Evolutionary conservation across 441 rosid species (phyloP).

Genomic region (Gossypium laxum): DNA sequence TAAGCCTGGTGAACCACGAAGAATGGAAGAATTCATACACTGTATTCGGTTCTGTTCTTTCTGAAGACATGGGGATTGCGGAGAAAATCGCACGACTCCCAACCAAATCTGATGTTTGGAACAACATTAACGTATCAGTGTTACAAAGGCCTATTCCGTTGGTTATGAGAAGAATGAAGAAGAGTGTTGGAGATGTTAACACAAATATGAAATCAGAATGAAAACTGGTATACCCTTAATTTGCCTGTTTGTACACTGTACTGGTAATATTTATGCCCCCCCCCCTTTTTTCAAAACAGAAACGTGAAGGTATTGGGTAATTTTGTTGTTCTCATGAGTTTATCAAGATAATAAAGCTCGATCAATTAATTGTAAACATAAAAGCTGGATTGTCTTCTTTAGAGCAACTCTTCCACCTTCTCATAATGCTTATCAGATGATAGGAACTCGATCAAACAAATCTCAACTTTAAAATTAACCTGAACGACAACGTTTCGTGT

Average conservation of each 20-base stretch:
- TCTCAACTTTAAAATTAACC: not conserved
- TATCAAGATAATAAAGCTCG: not conserved
- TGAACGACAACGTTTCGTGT: not conserved
- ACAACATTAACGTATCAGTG: constrained; percentile 57
- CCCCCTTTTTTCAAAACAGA: not conserved
- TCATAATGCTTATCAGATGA: not conserved
- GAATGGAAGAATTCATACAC: constrained; percentile 77
- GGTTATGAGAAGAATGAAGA: constrained; percentile 38
- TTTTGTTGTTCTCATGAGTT: not conserved
- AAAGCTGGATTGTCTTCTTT: not conserved
- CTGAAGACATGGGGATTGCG: constrained; percentile 67
- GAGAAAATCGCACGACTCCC: constrained; percentile 68
- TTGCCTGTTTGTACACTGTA: not conserved
- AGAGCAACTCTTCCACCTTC: not conserved
- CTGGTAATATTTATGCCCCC: not conserved
- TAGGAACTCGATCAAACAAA: not conserved
- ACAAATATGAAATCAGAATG: constrained; percentile 15
- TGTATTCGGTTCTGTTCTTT: constrained; percentile 70
- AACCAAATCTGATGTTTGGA: constrained; percentile 70
- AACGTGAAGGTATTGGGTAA: not conserved
- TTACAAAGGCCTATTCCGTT: constrained; percentile 58
- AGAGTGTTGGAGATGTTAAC: constrained; percentile 19
- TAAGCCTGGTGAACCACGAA: constrained; percentile 69
- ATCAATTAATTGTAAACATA: not conserved
- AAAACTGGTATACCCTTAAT: not conserved